These are phyloP conservation scores for Vaccinium macrocarpon DNA, from an alignment of 148 eudicot genomes.

Conservation along the genomic window DNA sequence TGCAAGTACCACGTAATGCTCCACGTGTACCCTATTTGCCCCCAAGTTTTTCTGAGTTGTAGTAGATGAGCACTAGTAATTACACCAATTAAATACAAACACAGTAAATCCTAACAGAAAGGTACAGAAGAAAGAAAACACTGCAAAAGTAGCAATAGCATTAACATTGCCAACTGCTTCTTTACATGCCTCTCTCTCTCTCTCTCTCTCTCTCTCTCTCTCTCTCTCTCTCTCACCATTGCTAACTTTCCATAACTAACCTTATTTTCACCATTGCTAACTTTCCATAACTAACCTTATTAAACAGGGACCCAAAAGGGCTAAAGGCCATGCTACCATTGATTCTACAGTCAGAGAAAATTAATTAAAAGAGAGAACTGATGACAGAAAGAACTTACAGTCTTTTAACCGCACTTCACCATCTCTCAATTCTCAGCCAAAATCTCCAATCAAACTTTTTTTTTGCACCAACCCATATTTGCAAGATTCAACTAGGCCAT, in stretches of 20 bases:
- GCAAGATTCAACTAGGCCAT: neutral
- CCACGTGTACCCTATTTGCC: too few species aligned
- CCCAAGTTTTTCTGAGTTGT: neutral
- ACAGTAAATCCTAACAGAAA: constrained; percentile 8
- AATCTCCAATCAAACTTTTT: neutral
- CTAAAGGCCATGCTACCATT: neutral
- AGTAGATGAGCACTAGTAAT: neutral
- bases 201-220: neutral
- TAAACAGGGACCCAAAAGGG: neutral
- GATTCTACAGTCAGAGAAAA: constrained; percentile 6
- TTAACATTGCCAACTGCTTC: neutral
- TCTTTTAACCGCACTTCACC: neutral
- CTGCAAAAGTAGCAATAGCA: neutral
- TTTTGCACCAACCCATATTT: neutral
- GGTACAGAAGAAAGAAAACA: neutral
- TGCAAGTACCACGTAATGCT: too few species aligned
- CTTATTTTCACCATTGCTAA: neutral
- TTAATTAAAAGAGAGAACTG: neutral
- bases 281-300: neutral
- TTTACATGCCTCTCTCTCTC: neutral
- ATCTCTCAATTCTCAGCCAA: neutral
- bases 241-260: neutral
- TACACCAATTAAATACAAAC: neutral
- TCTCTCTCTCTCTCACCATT: neutral
- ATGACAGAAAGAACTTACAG: constrained; percentile 3